Base-by-base conservation (phyloP, 2,329 filamentous ascomycete species). In the Emericellopsis cladophorae region DNA sequence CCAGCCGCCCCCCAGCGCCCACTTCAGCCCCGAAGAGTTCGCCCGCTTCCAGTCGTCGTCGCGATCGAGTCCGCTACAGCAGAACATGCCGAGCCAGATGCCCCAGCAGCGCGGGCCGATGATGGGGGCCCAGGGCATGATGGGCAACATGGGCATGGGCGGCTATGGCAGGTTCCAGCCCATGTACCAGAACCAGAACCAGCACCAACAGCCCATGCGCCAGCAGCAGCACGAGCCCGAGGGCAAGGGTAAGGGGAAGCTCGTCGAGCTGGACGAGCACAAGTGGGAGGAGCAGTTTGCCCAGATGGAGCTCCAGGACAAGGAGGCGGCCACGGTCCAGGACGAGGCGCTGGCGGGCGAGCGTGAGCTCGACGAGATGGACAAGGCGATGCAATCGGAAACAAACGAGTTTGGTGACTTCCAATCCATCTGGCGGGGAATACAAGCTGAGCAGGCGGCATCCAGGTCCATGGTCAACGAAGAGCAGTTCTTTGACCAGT, bases 261-360 rank as follows among this genome's bases (percentile, higher is more conserved):
- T 96, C 65, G 81, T 96, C 11, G 92, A 96, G 65, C 74, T 96
- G 21, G 87, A 95, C 57, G 90, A 98, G 51, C 70, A 82, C 54
- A 83, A 94, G 55, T 96, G 92, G 92, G 90, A 96, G 62, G 86
- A 88, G 52, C 88, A 96, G 60, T 98, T 98, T 60, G 84, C 87
- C 43, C 79, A 92, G 61, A 80, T 95, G 57, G 86, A 90, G 57
- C 65, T 81, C 46, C 69, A 79, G 45, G 74, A 81, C 54, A 64
- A 73, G 51, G 60, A 70, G 46, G 59, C 61, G 31, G 80, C 79
- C 33, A 78, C 81, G 23, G 51, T 48, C 49, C 68, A 60, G 33
- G 84, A 84, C 40, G 81, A 85, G 48, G 62, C 64, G 46, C 71
- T 72, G 44, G 83, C 82, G 15, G 85, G 90, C 51, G 88, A 93